A percentile compares a stretch with the other conserved stretches of the same genome.
Evolutionary conservation across 2,329 filamentous ascomycete genomes (phyloP).

Genomic region (Penicillium decumbens): DNA sequence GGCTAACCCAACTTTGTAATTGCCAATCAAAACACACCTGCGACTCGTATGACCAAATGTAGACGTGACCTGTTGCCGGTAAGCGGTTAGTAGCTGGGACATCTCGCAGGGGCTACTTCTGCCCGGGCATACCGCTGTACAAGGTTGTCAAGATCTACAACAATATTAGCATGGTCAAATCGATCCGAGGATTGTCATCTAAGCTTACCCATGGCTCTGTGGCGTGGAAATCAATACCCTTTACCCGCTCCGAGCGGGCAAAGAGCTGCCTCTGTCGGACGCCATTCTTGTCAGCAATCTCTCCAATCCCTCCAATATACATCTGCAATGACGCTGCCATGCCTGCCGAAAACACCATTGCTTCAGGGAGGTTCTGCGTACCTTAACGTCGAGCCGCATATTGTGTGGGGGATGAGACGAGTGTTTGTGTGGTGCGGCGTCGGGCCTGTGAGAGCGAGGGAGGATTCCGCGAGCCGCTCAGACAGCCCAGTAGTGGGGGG

Average conservation of each 20-base stretch:
- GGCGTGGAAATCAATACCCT: constrained; percentile 95
- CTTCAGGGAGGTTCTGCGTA: constrained; percentile 30
- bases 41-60: constrained; percentile 98
- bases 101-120: constrained; percentile 5
- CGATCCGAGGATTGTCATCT: constrained; percentile 1
- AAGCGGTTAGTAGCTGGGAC: constrained; percentile 24
- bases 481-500: constrained; percentile 27
- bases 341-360: background rate
- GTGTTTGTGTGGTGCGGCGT: constrained; percentile 36
- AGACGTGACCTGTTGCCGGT: constrained; percentile 70
- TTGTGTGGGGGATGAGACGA: constrained; percentile 33
- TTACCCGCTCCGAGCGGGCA: constrained; percentile 90
- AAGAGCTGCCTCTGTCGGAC: constrained; percentile 67
- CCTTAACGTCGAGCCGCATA: constrained; percentile 60
- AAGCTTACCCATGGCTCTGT: constrained; percentile 82
- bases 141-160: constrained; percentile 76
- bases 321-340: background rate
- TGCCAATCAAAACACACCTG: constrained; percentile 49
- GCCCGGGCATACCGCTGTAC: constrained; percentile 70
- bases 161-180: constrained; percentile 16
- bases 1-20: background rate
- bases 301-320: background rate
- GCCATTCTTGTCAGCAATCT: constrained; percentile 38
- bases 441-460: constrained; percentile 28
- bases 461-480: constrained; percentile 33